Evolutionary conservation across 768 basidiomycete genomes (phyloP), one percentile per base, ranked within the genome.

Genomic region (Scleroderma bovista): DNA sequence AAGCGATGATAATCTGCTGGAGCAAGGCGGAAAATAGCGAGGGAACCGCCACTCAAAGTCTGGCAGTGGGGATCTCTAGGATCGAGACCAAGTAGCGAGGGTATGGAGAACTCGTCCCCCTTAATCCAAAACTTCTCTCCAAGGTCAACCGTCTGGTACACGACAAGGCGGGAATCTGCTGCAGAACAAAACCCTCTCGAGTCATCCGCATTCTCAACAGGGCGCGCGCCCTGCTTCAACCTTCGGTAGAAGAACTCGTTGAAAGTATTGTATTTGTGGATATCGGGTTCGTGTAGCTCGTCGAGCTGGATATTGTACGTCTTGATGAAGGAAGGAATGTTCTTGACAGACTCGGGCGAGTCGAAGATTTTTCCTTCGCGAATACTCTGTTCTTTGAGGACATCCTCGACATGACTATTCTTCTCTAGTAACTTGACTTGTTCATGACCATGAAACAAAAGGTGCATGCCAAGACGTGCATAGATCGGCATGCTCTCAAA

Each of bases 1-100:
- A 86, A 89, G 12, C 88, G 80, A 60, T 91, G 88, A 57, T 90
- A 90, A 61, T 91, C 88, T 9, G 82, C 76, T 0, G 88, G 90
- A 0, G 90, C 88, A 16, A 92, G 78, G 46, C 88, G 74, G 65
- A 86, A 84, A 51, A 86, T 79, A 0, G 85, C 85, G 2, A 90
- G 61, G 20, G 78, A 72, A 0, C 73, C 68, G 20, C 72, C 69
- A 9, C 69, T 58, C 47, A 82, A 78, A n/a, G 56, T 51, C 20
- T 63, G 52, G 2, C 75, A 71, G 22, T 66, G 52, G 1, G 77
- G 73, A 2, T 80, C 68, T 39, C 67, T 61, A 1, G 72, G 64
- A 19, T 71, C 65, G 3, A 78, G 69, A 37, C 71, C 62, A 7
- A 93, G 70, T 1, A 92, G 75, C 1, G 72, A 58, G 0, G 82